Base-by-base conservation (phyloP, 1,139 yeast species). In the Blastobotrys elegans region DNA sequence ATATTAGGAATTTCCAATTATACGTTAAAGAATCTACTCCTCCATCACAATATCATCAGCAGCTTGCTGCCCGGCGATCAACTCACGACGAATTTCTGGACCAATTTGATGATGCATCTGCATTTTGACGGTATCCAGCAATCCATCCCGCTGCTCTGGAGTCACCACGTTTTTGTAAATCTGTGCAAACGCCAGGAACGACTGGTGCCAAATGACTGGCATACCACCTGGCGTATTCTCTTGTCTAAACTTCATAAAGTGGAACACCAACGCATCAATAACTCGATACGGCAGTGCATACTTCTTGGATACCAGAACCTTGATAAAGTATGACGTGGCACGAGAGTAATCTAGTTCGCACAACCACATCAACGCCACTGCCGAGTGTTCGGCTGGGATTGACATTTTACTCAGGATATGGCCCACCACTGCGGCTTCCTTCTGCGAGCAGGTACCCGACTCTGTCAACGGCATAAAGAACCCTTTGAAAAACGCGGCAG, bases 141-240 rank as follows among this genome's bases (percentile, higher is more conserved):
- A 72, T 68, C 90, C 88, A 59, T 92, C 98, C 63, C 96, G 78
- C 73, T 92, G 99, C 64, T 94, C 98, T 60, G 88, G 96, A 14
- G 98, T 92, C 51, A 92, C 87, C 72, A 92, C 98, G 65, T 92
- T 90, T 68, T 92, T 92, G 67, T 92, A 92, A 56, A 96, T 77
- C 71, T 90, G 97, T 38, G 97, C 95, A 72, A 92, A 94, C 2
- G 94, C 84, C 50, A 92, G 74, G 62, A 92, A 84, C 1, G 97
- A 90, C 65, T 92, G 95, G 65, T 94, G 97, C 97, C 98, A 92
- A 38, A 92, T 92, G 13, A 92, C 87, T 4, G 98, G 97, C 60
- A 94, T 74, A n/a, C 84, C 80, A n/a, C 78, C 72, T 40, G 70
- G 72, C 38, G 71, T 68, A 37, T 66, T 64, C 22, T 69, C 67